These are phyloP conservation scores for Phenoliferia sp. DNA, from an alignment of 1,284 basidiomycete genomes.

Conservation along the genomic window DNA sequence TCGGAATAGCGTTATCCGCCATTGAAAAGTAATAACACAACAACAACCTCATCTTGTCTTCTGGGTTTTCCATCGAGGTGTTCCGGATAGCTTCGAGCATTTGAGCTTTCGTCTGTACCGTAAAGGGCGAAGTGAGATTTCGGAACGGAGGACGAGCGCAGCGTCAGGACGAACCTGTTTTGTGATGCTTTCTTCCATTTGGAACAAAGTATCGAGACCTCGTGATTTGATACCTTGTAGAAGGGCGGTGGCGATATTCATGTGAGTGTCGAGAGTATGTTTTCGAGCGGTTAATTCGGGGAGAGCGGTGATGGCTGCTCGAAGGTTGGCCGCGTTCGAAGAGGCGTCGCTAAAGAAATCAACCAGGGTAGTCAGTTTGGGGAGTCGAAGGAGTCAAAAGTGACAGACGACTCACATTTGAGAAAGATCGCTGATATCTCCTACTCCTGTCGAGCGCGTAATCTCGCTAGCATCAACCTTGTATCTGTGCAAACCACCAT, in stretches of 20 bases:
- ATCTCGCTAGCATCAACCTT: slow-evolving; percentile 97
- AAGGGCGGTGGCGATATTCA: slow-evolving; percentile 97
- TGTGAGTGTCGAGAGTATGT: slow-evolving; percentile 92
- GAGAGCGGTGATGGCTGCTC: slow-evolving; percentile 96
- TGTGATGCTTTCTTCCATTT: slow-evolving; percentile 83
- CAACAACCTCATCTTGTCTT: slow-evolving; percentile 88
- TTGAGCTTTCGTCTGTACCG: slow-evolving; percentile 60
- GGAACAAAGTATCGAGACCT: slow-evolving; percentile 92
- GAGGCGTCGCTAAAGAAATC: slow-evolving; percentile 67
- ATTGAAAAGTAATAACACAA: slow-evolving; percentile 82
- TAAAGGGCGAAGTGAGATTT: not conserved
- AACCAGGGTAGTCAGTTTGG: slow-evolving; percentile 63
- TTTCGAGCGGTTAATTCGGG: slow-evolving; percentile 96
- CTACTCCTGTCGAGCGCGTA: slow-evolving; percentile 91
- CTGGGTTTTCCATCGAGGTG: slow-evolving; percentile 56
- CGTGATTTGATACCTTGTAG: slow-evolving; percentile 94
- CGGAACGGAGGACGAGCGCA: not conserved
- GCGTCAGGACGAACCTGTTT: slow-evolving; percentile 58
- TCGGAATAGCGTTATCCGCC: slow-evolving; percentile 69
- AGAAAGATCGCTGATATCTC: slow-evolving; percentile 89
- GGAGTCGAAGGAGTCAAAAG: slow-evolving; percentile 14
- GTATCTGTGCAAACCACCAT: slow-evolving; percentile 51
- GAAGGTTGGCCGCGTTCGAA: slow-evolving; percentile 89
- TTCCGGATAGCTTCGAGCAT: slow-evolving; percentile 78
- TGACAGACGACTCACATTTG: slow-evolving; percentile 62